phyloP scores from a whole-genome alignment of 371 early-diverging fungal species.

The Syncephalastrum monosporum region DNA sequence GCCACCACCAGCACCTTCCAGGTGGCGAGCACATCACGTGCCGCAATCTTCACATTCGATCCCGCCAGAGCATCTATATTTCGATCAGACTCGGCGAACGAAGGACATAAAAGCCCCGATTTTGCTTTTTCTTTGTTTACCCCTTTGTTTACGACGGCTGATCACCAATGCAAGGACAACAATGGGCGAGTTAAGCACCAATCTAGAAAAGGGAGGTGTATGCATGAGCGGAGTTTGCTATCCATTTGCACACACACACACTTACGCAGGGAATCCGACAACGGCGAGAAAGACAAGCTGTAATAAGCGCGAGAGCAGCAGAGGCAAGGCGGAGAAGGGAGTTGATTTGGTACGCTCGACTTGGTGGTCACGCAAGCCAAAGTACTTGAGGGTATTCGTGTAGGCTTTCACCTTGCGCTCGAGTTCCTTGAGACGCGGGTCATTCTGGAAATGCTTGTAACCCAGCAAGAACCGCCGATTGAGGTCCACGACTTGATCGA shows the following conservation, averaged over 20 bases:
- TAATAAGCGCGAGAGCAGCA: slow-evolving; percentile 55
- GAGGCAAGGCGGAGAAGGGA: slow-evolving; percentile 49
- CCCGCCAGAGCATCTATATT: slow-evolving; percentile 68
- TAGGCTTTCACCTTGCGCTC: slow-evolving; percentile 68
- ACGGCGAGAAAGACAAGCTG: slow-evolving; percentile 59
- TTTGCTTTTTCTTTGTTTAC: slow-evolving; percentile 16
- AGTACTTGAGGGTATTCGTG: slow-evolving; percentile 72
- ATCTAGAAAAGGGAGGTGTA: slow-evolving; percentile 30
- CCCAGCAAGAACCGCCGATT: slow-evolving; percentile 72
- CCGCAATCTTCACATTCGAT: slow-evolving; percentile 82
- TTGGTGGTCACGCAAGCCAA: slow-evolving; percentile 86
- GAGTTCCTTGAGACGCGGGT: slow-evolving; percentile 61
- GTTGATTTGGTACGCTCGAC: slow-evolving; percentile 66
- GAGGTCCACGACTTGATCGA: slow-evolving; percentile 64
- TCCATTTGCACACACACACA: background rate
- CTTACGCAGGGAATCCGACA: slow-evolving; percentile 68
- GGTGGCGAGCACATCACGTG: slow-evolving; percentile 83
- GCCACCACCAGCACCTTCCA: slow-evolving; percentile 81
- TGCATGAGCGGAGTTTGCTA: background rate
- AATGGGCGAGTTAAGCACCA: slow-evolving; percentile 65
- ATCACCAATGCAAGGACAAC: slow-evolving; percentile 52
- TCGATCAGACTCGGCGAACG: background rate
- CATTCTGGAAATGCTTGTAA: slow-evolving; percentile 54
- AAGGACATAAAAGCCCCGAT: background rate
- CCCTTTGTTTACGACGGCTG: slow-evolving; percentile 61